phyloP scores from a whole-genome alignment of 1,284 basidiomycete genomes.

The Leccinum pallidistipes region DNA sequence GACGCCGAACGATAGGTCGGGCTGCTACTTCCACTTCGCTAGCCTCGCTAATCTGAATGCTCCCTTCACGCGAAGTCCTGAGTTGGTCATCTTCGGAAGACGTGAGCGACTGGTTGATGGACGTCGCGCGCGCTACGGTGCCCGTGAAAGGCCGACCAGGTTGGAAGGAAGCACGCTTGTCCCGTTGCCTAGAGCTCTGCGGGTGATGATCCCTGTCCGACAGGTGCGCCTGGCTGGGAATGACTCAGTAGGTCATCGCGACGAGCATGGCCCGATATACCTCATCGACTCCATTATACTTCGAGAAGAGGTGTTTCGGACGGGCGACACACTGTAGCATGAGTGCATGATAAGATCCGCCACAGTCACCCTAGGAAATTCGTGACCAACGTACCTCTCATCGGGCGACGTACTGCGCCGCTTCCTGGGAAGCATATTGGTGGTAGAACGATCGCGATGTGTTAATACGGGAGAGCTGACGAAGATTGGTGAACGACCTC shows the following conservation, averaged over 20 bases:
- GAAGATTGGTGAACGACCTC: constrained; percentile 19
- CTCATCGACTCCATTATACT: constrained; percentile 29
- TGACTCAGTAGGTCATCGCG: constrained; percentile 13
- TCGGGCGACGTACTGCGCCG: constrained; percentile 36
- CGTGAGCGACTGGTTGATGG: constrained; percentile 21
- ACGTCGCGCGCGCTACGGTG: constrained; percentile 15
- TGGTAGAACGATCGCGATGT: constrained; percentile 27
- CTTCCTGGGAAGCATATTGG: constrained; percentile 35
- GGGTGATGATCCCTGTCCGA: constrained; percentile 21
- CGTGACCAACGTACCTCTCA: constrained; percentile 23
- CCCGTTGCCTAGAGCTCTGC: constrained; percentile 15
- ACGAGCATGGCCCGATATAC: constrained; percentile 17
- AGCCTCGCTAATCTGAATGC: constrained; percentile 34
- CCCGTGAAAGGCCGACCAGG: constrained; percentile 10
- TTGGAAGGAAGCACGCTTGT: constrained; percentile 5
- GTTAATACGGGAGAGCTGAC: constrained; percentile 32
- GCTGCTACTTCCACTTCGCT: constrained; percentile 26
- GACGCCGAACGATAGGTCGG: constrained; percentile 23
- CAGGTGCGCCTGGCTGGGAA: constrained; percentile 21
- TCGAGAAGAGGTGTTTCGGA: constrained; percentile 14
- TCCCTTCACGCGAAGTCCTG: constrained; percentile 30
- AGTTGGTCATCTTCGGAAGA: constrained; percentile 35
- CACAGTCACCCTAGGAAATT: background rate
- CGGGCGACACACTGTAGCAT: constrained; percentile 16
- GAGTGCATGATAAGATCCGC: constrained; percentile 12